Percentiles rank a stretch among this genome's conserved stretches.
Conservation (phyloP, 75 land plant species). For the Cunninghamia lanceolata region DNA sequence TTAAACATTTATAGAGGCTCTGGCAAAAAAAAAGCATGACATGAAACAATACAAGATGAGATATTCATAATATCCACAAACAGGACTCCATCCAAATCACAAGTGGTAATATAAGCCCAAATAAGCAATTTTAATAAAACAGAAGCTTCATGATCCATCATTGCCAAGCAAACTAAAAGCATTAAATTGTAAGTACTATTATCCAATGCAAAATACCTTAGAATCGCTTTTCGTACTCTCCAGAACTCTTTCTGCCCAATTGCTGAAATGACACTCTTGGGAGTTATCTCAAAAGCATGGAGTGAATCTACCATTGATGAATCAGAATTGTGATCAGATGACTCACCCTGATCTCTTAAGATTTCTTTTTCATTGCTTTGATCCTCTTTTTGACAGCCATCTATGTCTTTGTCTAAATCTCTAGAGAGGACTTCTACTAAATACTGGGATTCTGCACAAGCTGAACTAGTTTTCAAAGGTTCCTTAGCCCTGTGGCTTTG, state of each 20-base stretch:
- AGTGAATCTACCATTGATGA: constrained; percentile 7
- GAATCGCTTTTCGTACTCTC: constrained; percentile 26
- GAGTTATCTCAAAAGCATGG: constrained; percentile 12
- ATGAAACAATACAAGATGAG: not conserved
- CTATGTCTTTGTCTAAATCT: not conserved
- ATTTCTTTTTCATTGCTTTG: not conserved
- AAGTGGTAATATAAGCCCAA: not conserved
- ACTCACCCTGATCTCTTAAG: not conserved
- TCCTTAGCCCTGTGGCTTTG: not conserved
- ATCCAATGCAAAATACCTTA: constrained; percentile 16
- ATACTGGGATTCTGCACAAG: not conserved
- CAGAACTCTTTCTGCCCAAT: constrained; percentile 36
- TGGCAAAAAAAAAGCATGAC: not conserved
- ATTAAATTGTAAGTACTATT: not conserved
- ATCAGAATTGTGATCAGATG: constrained; percentile 4
- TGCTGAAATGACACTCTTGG: constrained; percentile 26
- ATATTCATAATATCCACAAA: not conserved
- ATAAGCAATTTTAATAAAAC: not conserved
- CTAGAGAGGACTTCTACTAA: not conserved
- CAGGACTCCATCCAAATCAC: not conserved
- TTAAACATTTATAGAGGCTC: not conserved
- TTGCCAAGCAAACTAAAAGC: not conserved
- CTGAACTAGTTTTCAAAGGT: not conserved
- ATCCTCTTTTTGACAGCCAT: not conserved
- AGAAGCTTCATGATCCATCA: not conserved